Conservation (phyloP, 2,329 filamentous ascomycete species). For the Penicillium sp. region DNA sequence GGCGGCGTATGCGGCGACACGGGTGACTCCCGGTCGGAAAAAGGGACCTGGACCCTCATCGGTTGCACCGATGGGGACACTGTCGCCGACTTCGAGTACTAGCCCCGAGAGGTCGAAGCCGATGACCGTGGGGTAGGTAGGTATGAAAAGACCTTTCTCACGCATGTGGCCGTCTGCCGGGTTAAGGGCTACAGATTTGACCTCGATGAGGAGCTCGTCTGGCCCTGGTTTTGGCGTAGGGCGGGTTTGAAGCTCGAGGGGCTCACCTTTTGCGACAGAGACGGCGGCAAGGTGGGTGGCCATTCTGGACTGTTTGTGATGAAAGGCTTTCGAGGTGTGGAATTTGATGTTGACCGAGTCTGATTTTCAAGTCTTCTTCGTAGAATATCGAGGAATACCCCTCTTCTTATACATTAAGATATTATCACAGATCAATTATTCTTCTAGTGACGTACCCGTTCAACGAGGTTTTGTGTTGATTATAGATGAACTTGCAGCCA, state of each 20-base stretch:
- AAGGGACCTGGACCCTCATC: conserved; percentile 11
- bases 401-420: too few relatives aligned
- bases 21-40: conserved; percentile 39
- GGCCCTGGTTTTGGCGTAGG: conserved; percentile 49
- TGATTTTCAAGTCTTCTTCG: background rate
- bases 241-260: conserved; percentile 41
- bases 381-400: background rate
- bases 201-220: conserved; percentile 49
- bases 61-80: conserved; percentile 32
- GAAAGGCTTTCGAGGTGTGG: background rate
- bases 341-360: background rate
- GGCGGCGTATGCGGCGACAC: conserved; percentile 43
- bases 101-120: conserved; percentile 47
- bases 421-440: too few relatives aligned
- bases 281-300: conserved; percentile 47
- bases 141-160: conserved; percentile 45
- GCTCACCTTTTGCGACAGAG: conserved; percentile 35
- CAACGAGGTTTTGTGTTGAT: too few relatives aligned
- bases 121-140: conserved; percentile 42
- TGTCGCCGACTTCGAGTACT: conserved; percentile 45
- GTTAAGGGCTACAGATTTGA: conserved; percentile 53
- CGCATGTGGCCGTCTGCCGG: conserved; percentile 49
- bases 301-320: conserved; percentile 19
- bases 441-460: too few relatives aligned
- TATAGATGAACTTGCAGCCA: too few relatives aligned